Evolutionary conservation across 1,139 yeast genomes (phyloP).

Genomic region (Blastobotrys apis): DNA sequence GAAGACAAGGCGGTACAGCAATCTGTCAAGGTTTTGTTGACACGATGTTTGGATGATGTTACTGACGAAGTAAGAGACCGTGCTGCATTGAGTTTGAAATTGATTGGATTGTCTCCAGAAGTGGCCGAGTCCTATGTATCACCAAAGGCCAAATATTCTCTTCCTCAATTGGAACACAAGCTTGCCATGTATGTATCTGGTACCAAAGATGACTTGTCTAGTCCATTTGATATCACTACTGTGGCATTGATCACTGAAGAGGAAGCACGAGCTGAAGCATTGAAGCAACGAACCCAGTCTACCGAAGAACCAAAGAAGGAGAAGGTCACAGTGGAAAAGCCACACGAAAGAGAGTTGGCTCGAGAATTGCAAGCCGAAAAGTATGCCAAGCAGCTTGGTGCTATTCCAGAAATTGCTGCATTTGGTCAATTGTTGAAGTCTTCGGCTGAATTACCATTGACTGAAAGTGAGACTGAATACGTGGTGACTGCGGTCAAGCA

Average conservation of each 20-base stretch:
- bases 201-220: slow-evolving; percentile 48
- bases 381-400: slow-evolving; percentile 60
- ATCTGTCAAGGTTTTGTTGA: slow-evolving; percentile 70
- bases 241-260: slow-evolving; percentile 62
- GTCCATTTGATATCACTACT: slow-evolving; percentile 65
- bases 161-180: slow-evolving; percentile 72
- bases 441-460: slow-evolving; percentile 62
- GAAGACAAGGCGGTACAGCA: slow-evolving; percentile 64
- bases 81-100: slow-evolving; percentile 78
- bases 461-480: slow-evolving; percentile 92
- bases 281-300: slow-evolving; percentile 34
- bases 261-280: slow-evolving; percentile 59
- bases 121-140: slow-evolving; percentile 53
- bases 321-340: slow-evolving; percentile 17
- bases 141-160: slow-evolving; percentile 66
- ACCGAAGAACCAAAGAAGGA: slow-evolving; percentile 20
- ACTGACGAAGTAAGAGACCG: slow-evolving; percentile 99
- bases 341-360: slow-evolving; percentile 38
- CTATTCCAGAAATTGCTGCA: slow-evolving; percentile 62
- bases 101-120: slow-evolving; percentile 49
- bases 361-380: slow-evolving; percentile 47
- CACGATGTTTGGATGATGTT: slow-evolving; percentile 79
- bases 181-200: slow-evolving; percentile 69
- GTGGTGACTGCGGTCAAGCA: slow-evolving; percentile 84
- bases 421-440: slow-evolving; percentile 78